These are phyloP conservation scores for Flaveria sonorensis DNA, from an alignment of 129 eudicot genomes.

Conservation along the genomic window DNA sequence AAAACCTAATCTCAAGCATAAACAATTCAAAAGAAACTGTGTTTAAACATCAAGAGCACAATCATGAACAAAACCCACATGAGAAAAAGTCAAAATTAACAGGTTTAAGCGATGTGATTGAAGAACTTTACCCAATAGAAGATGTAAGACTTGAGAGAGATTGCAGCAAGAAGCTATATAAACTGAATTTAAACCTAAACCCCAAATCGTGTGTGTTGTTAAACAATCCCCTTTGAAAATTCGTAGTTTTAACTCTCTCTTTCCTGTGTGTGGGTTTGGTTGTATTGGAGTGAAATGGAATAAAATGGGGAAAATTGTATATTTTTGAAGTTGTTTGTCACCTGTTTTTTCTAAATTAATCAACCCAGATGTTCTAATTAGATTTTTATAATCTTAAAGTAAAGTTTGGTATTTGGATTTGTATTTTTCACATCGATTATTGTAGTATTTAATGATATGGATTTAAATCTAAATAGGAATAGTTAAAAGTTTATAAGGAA, in stretches of 20 bases:
- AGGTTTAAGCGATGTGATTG: constrained; percentile 25
- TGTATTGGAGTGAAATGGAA: background rate
- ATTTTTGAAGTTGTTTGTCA: background rate
- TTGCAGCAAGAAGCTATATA: background rate
- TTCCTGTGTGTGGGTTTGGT: background rate
- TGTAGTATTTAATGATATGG: background rate
- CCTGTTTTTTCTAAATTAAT: background rate
- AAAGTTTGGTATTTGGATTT: constrained; percentile 5
- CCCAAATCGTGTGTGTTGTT: constrained; percentile 20
- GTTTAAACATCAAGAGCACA: constrained; percentile 8
- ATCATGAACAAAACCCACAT: background rate
- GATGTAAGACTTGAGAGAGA: background rate
- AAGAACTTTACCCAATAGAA: constrained; percentile 24
- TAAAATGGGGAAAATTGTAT: background rate
- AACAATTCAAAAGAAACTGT: constrained; percentile 26
- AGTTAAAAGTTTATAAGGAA: background rate
- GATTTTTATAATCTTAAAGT: background rate
- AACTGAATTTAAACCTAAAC: constrained; percentile 16
- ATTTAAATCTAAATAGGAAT: background rate
- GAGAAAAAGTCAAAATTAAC: background rate
- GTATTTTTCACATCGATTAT: background rate
- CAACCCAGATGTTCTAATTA: background rate
- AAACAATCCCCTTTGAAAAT: background rate
- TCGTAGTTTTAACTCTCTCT: constrained; percentile 10
- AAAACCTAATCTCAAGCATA: constrained; percentile 23